Conservation (phyloP, 495 filamentous ascomycete species). For the Xylaria grammica region DNA sequence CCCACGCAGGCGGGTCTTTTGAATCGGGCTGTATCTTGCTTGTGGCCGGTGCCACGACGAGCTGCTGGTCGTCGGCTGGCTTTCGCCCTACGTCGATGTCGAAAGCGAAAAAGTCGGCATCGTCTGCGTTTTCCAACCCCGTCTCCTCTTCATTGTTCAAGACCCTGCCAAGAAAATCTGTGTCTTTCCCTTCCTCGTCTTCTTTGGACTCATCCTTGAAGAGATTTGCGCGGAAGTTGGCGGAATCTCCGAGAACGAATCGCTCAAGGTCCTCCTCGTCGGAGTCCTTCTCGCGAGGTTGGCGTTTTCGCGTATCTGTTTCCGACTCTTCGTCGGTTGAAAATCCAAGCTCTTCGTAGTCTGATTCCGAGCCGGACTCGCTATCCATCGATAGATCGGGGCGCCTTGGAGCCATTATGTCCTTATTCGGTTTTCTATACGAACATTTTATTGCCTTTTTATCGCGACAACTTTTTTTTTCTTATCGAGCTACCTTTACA, state of each 20-base stretch:
- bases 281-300: constrained; percentile 68
- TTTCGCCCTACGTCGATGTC: constrained; percentile 45
- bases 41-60: constrained; percentile 43
- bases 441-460: background rate
- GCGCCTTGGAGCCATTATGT: constrained; percentile 32
- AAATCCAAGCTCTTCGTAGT: constrained; percentile 30
- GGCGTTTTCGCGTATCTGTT: constrained; percentile 29
- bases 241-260: constrained; percentile 82
- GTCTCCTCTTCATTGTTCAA: constrained; percentile 42
- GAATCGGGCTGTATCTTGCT: constrained; percentile 41
- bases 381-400: constrained; percentile 45
- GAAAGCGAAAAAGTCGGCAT: constrained; percentile 63
- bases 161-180: constrained; percentile 6
- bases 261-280: constrained; percentile 83
- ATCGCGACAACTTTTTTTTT: constrained; percentile 42
- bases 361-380: constrained; percentile 32
- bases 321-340: constrained; percentile 32
- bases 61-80: constrained; percentile 38
- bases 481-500: constrained; percentile 36
- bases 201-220: constrained; percentile 48
- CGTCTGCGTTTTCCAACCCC: constrained; percentile 60
- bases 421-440: constrained; percentile 8
- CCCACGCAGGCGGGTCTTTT: constrained; percentile 69
- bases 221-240: constrained; percentile 76
- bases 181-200: constrained; percentile 11